A percentile compares a stretch with the other conserved stretches of the same genome.
Evolutionary conservation across 1,284 basidiomycete species (phyloP).

Genomic region (Cryptococcus sp.): DNA sequence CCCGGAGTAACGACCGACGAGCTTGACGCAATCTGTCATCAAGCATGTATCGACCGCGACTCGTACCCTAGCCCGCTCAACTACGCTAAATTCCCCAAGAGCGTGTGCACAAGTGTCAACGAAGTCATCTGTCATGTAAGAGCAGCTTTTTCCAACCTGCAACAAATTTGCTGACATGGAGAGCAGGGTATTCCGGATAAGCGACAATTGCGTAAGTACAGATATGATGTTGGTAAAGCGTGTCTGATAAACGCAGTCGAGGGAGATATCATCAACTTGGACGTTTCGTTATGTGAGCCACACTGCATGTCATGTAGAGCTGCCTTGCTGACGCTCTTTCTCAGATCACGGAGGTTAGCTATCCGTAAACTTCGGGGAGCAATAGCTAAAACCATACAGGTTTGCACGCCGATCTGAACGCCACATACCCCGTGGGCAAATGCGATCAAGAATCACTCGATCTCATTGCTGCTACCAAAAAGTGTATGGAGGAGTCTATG

Average conservation of each 20-base stretch:
- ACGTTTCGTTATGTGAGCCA: constrained; percentile 57
- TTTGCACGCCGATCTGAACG: constrained; percentile 88
- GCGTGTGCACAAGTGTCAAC: constrained; percentile 93
- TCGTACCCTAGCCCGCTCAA: constrained; percentile 93
- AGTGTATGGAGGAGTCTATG: constrained; percentile 82
- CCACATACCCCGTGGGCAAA: constrained; percentile 78
- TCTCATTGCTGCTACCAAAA: constrained; percentile 76
- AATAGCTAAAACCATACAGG: constrained; percentile 55
- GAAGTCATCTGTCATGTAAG: constrained; percentile 87
- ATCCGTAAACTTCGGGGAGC: too few relatives aligned
- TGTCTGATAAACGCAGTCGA: constrained; percentile 56
- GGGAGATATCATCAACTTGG: constrained; percentile 92
- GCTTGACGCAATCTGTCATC: constrained; percentile 92
- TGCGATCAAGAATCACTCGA: constrained; percentile 78
- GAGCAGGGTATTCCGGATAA: constrained; percentile 79
- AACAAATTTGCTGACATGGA: constrained; percentile 18
- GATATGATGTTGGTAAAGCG: neutral
- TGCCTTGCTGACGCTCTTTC: neutral
- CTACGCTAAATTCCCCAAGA: constrained; percentile 92
- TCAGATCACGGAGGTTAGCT: constrained; percentile 15
- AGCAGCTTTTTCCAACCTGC: neutral
- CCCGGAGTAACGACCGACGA: constrained; percentile 96
- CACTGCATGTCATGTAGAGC: neutral
- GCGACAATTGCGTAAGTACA: constrained; percentile 61
- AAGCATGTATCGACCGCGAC: constrained; percentile 85